phyloP scores from a whole-genome alignment of 805 yeast species.

The Ogataea wickerhamii region DNA sequence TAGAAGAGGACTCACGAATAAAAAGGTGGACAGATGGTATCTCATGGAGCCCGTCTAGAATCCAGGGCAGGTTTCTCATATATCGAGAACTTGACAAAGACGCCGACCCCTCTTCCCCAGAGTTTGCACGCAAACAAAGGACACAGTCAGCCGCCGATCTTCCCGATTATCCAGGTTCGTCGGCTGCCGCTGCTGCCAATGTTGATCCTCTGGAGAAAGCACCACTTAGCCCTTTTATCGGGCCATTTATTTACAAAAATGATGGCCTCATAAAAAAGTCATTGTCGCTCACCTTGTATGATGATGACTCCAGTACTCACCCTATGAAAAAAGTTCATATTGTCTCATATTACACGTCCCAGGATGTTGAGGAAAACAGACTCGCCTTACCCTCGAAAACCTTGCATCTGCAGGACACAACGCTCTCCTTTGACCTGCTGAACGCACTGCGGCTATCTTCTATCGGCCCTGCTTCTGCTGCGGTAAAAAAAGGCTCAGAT shows the following conservation, averaged over 20 bases:
- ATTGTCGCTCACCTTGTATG: constrained; percentile 54
- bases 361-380: constrained; percentile 61
- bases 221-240: neutral
- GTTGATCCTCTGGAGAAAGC: neutral
- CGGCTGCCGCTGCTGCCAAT: neutral
- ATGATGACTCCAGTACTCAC: constrained; percentile 15
- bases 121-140: constrained; percentile 18
- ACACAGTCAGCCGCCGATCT: neutral
- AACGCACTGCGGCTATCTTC: constrained; percentile 55
- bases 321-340: constrained; percentile 52
- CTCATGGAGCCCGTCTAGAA: constrained; percentile 89
- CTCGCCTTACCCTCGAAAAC: constrained; percentile 57
- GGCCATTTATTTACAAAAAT: constrained; percentile 50
- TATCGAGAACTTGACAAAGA: constrained; percentile 64
- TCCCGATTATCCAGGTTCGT: neutral
- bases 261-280: constrained; percentile 83
- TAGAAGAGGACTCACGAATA: constrained; percentile 78
- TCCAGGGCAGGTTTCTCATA: constrained; percentile 78
- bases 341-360: constrained; percentile 73
- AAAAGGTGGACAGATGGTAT: constrained; percentile 97
- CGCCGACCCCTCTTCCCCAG: constrained; percentile 30
- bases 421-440: constrained; percentile 47
- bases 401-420: constrained; percentile 45
- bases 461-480: constrained; percentile 42
- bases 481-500: constrained; percentile 13